phyloP scores from a whole-genome alignment of 2,329 filamentous ascomycete species.

The Penicillium nordicum region DNA sequence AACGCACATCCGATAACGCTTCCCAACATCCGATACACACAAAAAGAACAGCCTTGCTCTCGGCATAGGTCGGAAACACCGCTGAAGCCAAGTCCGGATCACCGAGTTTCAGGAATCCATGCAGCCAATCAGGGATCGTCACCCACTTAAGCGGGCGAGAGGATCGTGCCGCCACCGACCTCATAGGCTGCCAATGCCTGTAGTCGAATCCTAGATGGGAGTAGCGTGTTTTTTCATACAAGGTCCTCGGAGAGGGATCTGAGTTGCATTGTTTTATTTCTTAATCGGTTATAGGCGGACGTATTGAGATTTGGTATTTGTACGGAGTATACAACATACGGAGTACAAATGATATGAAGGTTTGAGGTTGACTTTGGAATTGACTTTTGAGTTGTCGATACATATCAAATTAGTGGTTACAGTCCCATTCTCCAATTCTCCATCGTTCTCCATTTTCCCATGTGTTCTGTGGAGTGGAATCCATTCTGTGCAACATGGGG shows the following conservation, averaged over 20 bases:
- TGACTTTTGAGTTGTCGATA: background rate
- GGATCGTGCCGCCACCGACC: constrained; percentile 29
- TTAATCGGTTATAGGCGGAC: background rate
- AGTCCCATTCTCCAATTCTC: constrained; percentile 3
- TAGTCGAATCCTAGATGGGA: constrained; percentile 10
- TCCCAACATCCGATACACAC: background rate
- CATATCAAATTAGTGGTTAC: background rate
- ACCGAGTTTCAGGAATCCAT: constrained; percentile 26
- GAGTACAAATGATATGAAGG: background rate
- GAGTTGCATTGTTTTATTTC: background rate
- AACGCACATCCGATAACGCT: background rate
- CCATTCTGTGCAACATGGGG: background rate
- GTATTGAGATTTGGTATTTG: background rate
- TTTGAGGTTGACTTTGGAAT: background rate
- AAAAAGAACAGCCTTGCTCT: background rate
- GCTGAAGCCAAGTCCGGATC: constrained; percentile 25
- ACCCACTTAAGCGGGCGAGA: constrained; percentile 16
- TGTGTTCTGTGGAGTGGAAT: constrained; percentile 7
- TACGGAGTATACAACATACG: background rate
- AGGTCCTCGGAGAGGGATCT: constrained; percentile 17
- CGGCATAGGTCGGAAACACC: constrained; percentile 25
- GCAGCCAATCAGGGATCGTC: constrained; percentile 23
- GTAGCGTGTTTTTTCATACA: constrained; percentile 1
- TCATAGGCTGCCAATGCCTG: constrained; percentile 23
- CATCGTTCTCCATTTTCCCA: constrained; percentile 6